Evolutionary conservation across 768 basidiomycete species (phyloP).

Genomic region (Pseudohyphozyma bogoriensis): DNA sequence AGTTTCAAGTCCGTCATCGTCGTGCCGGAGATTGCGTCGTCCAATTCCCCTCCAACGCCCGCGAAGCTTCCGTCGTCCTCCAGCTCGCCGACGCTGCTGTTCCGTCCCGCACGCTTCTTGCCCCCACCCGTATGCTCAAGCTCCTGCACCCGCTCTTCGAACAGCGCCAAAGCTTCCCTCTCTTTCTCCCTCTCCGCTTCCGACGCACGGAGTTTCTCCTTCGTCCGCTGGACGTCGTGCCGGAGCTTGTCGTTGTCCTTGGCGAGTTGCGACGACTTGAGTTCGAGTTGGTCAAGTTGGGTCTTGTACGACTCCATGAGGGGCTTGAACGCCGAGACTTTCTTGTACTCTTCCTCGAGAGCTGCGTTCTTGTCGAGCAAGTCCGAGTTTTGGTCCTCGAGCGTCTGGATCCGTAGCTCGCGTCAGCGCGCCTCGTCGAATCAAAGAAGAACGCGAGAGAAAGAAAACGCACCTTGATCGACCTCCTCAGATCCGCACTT

Average conservation of each 20-base stretch:
- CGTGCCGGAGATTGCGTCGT: slow-evolving; percentile 68
- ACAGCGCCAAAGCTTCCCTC: slow-evolving; percentile 72
- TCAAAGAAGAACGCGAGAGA: neutral
- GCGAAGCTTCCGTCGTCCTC: slow-evolving; percentile 41
- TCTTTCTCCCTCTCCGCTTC: slow-evolving; percentile 64
- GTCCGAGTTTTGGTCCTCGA: slow-evolving; percentile 86
- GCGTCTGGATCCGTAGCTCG: slow-evolving; percentile 24
- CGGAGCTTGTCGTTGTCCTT: slow-evolving; percentile 63
- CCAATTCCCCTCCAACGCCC: slow-evolving; percentile 49
- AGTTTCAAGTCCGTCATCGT: slow-evolving; percentile 89
- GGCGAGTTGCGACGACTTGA: slow-evolving; percentile 53
- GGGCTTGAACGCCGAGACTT: slow-evolving; percentile 72
- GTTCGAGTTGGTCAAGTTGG: slow-evolving; percentile 71
- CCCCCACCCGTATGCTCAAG: slow-evolving; percentile 50
- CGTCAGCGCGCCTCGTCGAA: neutral
- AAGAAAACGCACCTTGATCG: slow-evolving; percentile 37
- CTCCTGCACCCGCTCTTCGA: slow-evolving; percentile 82
- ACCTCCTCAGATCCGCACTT: slow-evolving; percentile 53
- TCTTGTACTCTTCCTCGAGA: slow-evolving; percentile 84
- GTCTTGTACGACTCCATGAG: slow-evolving; percentile 85
- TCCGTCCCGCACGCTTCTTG: slow-evolving; percentile 42
- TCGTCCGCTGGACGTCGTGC: slow-evolving; percentile 66
- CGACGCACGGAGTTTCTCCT: slow-evolving; percentile 49
- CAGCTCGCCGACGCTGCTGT: slow-evolving; percentile 29
- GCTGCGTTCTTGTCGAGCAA: slow-evolving; percentile 83